A percentile compares a stretch with the other conserved stretches of the same genome.
Evolutionary conservation across 1,139 yeast species (phyloP).

Genomic region (Pichia sp.): DNA sequence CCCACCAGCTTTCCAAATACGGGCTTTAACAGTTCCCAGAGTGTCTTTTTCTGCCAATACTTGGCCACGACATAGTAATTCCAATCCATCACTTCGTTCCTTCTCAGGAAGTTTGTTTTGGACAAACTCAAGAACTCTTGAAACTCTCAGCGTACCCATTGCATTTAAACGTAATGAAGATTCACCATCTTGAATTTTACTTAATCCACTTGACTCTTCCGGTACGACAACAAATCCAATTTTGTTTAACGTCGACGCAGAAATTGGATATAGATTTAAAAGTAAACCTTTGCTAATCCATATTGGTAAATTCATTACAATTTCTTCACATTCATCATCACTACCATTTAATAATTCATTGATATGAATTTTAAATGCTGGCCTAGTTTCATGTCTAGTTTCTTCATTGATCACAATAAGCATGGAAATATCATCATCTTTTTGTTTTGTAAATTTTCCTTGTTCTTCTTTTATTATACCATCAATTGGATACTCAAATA

Average conservation of each 20-base stretch:
- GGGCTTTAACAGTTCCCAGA: constrained; percentile 72
- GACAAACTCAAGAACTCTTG: constrained; percentile 62
- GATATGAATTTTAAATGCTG: constrained; percentile 8
- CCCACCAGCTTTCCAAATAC: constrained; percentile 79
- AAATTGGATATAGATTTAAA: constrained; percentile 46
- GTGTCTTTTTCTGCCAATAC: constrained; percentile 66
- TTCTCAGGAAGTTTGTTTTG: constrained; percentile 63
- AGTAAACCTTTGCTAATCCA: constrained; percentile 77
- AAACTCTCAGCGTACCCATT: constrained; percentile 71
- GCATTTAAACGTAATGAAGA: constrained; percentile 69
- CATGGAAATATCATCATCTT: constrained; percentile 12
- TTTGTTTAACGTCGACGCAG: constrained; percentile 23
- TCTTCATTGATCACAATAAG: constrained; percentile 15
- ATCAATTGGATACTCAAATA: constrained; percentile 14
- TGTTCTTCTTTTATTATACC: constrained; percentile 18
- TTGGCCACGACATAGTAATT: constrained; percentile 63
- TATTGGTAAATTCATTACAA: constrained; percentile 45
- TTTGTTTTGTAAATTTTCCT: constrained; percentile 15
- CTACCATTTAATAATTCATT: constrained; percentile 1
- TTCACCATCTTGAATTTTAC: constrained; percentile 26
- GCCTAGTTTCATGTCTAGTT: constrained; percentile 12
- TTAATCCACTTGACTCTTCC: constrained; percentile 5
- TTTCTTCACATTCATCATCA: not conserved
- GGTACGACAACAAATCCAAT: constrained; percentile 62
- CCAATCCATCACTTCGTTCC: constrained; percentile 46